These are phyloP conservation scores for Solidago caesia DNA, from an alignment of 129 eudicot genomes.

Conservation along the genomic window DNA sequence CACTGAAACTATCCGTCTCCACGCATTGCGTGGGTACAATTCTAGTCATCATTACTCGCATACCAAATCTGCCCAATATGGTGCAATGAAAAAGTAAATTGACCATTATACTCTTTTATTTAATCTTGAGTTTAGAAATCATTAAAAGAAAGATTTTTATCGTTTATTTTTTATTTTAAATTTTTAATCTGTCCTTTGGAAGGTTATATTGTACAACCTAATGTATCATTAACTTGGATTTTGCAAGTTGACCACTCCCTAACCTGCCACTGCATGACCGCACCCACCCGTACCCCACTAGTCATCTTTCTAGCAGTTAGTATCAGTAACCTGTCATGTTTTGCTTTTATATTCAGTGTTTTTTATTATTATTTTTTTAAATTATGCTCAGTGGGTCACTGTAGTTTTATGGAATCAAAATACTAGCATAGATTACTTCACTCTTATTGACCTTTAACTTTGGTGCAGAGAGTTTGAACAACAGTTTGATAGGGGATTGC, in stretches of 20 bases:
- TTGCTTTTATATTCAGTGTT: too few relatives aligned
- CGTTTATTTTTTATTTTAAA: background rate
- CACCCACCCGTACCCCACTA: too few relatives aligned
- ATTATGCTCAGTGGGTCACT: slow-evolving; percentile 1
- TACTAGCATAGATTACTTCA: slow-evolving; percentile 3
- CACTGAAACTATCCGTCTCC: too few relatives aligned
- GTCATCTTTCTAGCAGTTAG: too few relatives aligned
- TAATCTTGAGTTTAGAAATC: background rate
- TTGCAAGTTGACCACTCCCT: background rate
- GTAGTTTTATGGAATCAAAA: background rate
- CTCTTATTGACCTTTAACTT: background rate
- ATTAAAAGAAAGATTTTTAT: background rate
- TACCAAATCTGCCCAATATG: background rate
- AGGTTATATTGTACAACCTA: background rate
- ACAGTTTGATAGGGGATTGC: slow-evolving; percentile 86
- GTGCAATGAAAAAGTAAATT: background rate
- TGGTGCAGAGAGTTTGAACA: slow-evolving; percentile 88
- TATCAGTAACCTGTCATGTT: too few relatives aligned
- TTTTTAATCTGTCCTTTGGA: background rate
- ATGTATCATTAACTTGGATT: background rate
- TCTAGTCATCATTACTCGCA: too few relatives aligned
- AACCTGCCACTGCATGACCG: too few relatives aligned
- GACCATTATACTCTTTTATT: background rate
- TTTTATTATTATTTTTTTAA: background rate
- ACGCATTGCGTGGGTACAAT: too few relatives aligned